Evolutionary conservation across 2,329 filamentous ascomycete genomes (phyloP), one percentile per base, ranked within the genome.

Genomic region (Trichoderma sp.): DNA sequence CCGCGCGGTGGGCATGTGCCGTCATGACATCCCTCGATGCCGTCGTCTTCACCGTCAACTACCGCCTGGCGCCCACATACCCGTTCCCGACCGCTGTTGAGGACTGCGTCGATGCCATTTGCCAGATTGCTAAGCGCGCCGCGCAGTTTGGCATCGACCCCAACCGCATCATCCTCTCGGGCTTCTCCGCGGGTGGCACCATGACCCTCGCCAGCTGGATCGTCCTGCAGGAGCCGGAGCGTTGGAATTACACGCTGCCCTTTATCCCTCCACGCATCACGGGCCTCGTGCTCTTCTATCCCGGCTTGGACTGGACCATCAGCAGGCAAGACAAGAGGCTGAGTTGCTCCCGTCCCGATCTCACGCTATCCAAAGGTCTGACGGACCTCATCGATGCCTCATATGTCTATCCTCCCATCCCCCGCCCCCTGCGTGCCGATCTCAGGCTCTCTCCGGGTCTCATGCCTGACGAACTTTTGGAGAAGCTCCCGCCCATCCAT

Each of bases 1-100:
- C 90, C 71, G 83, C 85, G 15, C 80, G 86, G 48, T 89, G 87
- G 79, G 85, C 83, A 6, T 79, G 82, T 4, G 77, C 81, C 43
- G 82, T 88, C 3, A 75, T 83, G 45, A 76, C 82, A 28, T 77
- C 80, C 5, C 77, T 84, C 14, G 81, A 85, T 60, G 85, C 83
- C 30, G 78, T 90, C 24, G 82, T 89, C 63, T 82, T 90, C 67
- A 85, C 83, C 1, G 85, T 89, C 69, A 86, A 89, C 70, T 90
- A 91, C 72, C 83, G 88, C n/a, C 81, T 90, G 2, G 87, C 88
- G 0, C 88, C 88, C 0, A 83, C 85, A 70, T 79, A 84, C 68
- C 87, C 87, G 0, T 90, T 88, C 71, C 88, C 88, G 0, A 84
- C 83, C 0, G 83, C 86, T 0, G 81, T 90, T 0, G 86, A 90